phyloP scores from a whole-genome alignment of 2,329 filamentous ascomycete species.

The Colletotrichum cuscutae region DNA sequence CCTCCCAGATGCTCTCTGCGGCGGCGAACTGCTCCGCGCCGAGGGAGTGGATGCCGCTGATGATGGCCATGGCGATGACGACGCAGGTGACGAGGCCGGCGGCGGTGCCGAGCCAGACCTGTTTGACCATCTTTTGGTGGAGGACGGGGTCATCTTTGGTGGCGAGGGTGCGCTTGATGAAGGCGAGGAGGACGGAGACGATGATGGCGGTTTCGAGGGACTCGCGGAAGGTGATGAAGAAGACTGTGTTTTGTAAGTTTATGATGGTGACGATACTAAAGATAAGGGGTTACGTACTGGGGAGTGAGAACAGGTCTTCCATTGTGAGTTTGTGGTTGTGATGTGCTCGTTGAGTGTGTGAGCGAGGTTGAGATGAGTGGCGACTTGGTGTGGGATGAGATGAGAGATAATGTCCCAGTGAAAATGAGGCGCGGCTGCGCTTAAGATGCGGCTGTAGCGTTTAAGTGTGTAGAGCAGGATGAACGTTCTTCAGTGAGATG shows the following conservation, averaged over 20 bases:
- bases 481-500: neutral
- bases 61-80: slow-evolving; percentile 35
- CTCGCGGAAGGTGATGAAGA: slow-evolving; percentile 78
- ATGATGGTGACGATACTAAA: too few species aligned
- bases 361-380: neutral
- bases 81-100: slow-evolving; percentile 33
- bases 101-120: slow-evolving; percentile 66
- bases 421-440: neutral
- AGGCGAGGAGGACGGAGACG: slow-evolving; percentile 73
- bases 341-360: neutral
- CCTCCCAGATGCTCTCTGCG: slow-evolving; percentile 75
- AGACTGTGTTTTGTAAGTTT: slow-evolving; percentile 52
- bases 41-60: slow-evolving; percentile 58
- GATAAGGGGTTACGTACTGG: slow-evolving; percentile 16
- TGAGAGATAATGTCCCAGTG: neutral
- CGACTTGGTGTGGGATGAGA: slow-evolving; percentile 3
- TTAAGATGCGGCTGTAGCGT: neutral
- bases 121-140: slow-evolving; percentile 65
- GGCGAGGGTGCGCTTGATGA: slow-evolving; percentile 72
- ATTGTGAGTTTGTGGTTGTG: slow-evolving; percentile 1
- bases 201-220: slow-evolving; percentile 73
- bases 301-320: slow-evolving; percentile 36
- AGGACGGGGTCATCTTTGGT: slow-evolving; percentile 60
- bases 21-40: slow-evolving; percentile 65
- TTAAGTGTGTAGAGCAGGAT: neutral